A percentile compares a stretch with the other conserved stretches of the same genome.
Conservation (phyloP, 2,329 filamentous ascomycete species). For the Intubia oerlemansii region DNA sequence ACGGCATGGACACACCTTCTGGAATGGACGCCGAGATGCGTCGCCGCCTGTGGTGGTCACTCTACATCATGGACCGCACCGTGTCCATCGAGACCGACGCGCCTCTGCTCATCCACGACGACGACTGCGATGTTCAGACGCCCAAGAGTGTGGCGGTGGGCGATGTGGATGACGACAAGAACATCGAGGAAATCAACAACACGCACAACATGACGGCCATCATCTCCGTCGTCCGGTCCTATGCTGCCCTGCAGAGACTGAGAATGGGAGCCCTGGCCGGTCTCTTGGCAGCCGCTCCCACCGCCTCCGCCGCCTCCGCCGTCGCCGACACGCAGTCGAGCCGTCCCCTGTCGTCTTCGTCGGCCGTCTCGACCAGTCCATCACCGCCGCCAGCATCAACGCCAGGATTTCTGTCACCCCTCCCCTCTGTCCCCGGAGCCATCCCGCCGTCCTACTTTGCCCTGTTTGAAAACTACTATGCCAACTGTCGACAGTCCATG, state of each 20-base stretch:
- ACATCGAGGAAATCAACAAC: too few relatives aligned
- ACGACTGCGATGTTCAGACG: constrained; percentile 67
- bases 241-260: too few relatives aligned
- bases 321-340: neutral
- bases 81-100: constrained; percentile 57
- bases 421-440: too few relatives aligned
- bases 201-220: constrained; percentile 50
- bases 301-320: too few relatives aligned
- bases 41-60: constrained; percentile 77
- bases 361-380: constrained; percentile 2
- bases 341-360: constrained; percentile 1
- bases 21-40: constrained; percentile 68
- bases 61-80: constrained; percentile 74
- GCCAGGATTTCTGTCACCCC: too few relatives aligned
- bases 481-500: constrained; percentile 23
- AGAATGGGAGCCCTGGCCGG: too few relatives aligned
- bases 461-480: constrained; percentile 67
- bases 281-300: constrained; percentile 21
- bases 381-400: constrained; percentile 1
- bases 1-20: too few relatives aligned
- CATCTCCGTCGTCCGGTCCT: constrained; percentile 62
- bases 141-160: constrained; percentile 61
- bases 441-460: constrained; percentile 47
- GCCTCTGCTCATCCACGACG: constrained; percentile 65
- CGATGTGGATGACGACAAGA: constrained; percentile 61